Conservation (phyloP, 441 rosid species). For the Biscutella auriculata region DNA sequence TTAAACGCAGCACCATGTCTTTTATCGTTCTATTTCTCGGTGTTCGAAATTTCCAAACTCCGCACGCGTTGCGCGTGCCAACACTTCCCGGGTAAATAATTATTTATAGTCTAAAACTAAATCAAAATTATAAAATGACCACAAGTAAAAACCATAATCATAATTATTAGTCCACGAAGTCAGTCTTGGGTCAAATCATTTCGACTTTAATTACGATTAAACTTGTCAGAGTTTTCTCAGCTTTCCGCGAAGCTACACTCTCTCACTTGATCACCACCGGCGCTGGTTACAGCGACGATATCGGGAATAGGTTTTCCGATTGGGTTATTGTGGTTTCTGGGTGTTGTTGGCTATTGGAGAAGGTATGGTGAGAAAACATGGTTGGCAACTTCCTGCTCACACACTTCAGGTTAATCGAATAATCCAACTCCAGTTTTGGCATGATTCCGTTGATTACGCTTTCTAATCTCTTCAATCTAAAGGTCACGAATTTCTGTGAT, state of each 20-base stretch:
- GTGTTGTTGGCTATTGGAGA: background rate
- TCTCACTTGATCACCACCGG: too few relatives aligned
- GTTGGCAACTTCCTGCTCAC: constrained; percentile 97
- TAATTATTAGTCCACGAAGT: too few relatives aligned
- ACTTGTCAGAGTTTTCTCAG: too few relatives aligned
- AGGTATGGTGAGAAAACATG: constrained; percentile 86
- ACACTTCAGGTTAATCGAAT: constrained; percentile 65
- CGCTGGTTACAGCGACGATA: background rate
- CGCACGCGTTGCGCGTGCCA: constrained; percentile 30
- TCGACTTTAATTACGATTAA: too few relatives aligned
- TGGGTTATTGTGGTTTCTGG: constrained; percentile 2
- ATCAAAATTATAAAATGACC: too few relatives aligned
- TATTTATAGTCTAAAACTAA: too few relatives aligned
- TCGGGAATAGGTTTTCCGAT: constrained; percentile 13
- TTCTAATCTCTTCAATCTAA: too few relatives aligned
- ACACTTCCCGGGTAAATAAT: background rate
- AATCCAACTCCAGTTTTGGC: too few relatives aligned
- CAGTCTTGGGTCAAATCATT: too few relatives aligned
- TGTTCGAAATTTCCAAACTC: background rate
- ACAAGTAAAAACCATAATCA: too few relatives aligned
- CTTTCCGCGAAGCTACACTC: too few relatives aligned
- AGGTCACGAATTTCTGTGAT: background rate
- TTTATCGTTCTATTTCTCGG: background rate
- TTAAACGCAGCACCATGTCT: background rate
- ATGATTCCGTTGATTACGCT: too few relatives aligned